Base-by-base conservation (phyloP, 1,284 basidiomycete genomes). In the Papiliotrema fonsecae region DNA sequence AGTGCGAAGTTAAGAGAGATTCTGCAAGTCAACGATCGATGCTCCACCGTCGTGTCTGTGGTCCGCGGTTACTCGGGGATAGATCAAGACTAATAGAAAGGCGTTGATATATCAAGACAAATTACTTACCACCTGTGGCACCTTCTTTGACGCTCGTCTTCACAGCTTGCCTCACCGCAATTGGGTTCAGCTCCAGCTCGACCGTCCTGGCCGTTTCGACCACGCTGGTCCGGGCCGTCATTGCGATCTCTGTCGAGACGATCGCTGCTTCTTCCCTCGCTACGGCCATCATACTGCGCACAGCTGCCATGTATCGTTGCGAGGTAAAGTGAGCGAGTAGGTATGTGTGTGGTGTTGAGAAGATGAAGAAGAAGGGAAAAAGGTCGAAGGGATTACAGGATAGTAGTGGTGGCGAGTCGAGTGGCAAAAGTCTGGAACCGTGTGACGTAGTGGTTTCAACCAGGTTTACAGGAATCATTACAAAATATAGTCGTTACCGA, bases 181-280 rank as follows among this genome's bases (percentile, higher is more conserved):
- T 42, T 9, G 69, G 64, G 43, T 64, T 68, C 52, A 70, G 50
- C 13, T 60, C 59, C 46, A 48, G 51, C 45, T 51, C 54, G 2
- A 50, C 54, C 18, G 47, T 43, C 38, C 56, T 32, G 28, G 44
- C 50, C 9, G 42, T 24, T 24, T 63, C 60, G 5, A 50, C 14
- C 1, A 48, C 62, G 1, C 55, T 55, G 6, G 47, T 49, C 22
- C 62, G 54, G 1, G 56, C 62, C 4, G 56, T 52, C 0, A 51
- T 38, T 2, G 57, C 53, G 3, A 62, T 32, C 42, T 71, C 69
- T 14, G 57, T 40, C 0, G 61, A 55, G 32, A 69, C 34, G 35
- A 62, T 42, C 1, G 63, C 58, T 1, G 60, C 63, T 54, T 71
- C 69, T 60, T 70, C 66, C 30, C 65, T 35, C 16, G 57, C 66